A percentile compares a stretch with the other conserved stretches of the same genome.
Conservation (phyloP, 202 grass and related monocot genomes). For the Schoenoplectus tabernaemontani region DNA sequence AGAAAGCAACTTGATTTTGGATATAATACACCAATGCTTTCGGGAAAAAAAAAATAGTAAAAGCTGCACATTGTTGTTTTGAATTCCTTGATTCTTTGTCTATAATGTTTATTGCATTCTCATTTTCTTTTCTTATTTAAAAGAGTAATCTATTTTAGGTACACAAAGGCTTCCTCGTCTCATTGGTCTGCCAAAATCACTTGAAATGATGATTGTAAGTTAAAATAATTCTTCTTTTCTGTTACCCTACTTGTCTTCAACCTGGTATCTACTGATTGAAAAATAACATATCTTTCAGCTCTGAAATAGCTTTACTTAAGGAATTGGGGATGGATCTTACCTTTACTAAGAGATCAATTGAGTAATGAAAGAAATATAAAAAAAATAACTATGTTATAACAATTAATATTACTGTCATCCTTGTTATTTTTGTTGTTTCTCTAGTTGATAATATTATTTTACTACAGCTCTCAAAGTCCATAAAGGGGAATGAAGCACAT, state of each 20-base stretch:
- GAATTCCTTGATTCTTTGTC: not conserved
- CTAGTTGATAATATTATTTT: not conserved
- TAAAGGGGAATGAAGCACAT: slow-evolving; percentile 56
- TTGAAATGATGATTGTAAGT: slow-evolving; percentile 69
- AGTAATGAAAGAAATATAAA: not conserved
- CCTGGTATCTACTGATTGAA: not conserved
- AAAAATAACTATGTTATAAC: not conserved
- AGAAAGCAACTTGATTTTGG: slow-evolving; percentile 5
- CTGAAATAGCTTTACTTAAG: not conserved
- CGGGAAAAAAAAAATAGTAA: not conserved
- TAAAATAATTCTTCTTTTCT: not conserved
- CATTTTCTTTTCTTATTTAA: not conserved
- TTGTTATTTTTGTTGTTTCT: not conserved
- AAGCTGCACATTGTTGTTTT: not conserved
- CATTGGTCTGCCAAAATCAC: slow-evolving; percentile 57
- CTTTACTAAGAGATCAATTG: not conserved
- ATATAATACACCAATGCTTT: not conserved
- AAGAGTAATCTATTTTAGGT: slow-evolving; percentile 32
- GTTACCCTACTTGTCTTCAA: not conserved
- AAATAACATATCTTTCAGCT: not conserved
- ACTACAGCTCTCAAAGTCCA: slow-evolving; percentile 49
- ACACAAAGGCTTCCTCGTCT: slow-evolving; percentile 73
- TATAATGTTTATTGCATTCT: not conserved
- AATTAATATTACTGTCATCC: not conserved
- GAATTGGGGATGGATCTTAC: not conserved